Evolutionary conservation across 805 yeast species (phyloP).

Genomic region (Nematodospora valgi): DNA sequence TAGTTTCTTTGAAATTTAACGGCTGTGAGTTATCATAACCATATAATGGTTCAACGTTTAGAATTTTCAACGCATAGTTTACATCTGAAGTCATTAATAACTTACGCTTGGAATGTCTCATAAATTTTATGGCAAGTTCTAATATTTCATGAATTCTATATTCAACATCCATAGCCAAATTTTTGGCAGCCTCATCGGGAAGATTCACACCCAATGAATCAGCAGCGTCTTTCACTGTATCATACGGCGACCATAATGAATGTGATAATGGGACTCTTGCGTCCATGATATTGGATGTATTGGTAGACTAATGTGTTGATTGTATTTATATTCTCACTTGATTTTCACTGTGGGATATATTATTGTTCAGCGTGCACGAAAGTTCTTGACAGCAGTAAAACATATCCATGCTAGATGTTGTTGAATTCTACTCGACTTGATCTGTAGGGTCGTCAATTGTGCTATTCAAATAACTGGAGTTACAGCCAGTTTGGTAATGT

Average conservation of each 20-base stretch:
- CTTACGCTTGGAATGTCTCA: conserved; percentile 89
- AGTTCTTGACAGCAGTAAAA: too few species aligned
- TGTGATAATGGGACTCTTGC: conserved; percentile 66
- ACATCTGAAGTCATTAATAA: conserved; percentile 79
- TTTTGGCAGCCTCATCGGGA: conserved; percentile 90
- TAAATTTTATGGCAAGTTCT: conserved; percentile 93
- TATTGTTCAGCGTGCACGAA: too few species aligned
- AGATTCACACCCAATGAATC: conserved; percentile 82
- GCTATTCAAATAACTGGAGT: too few species aligned
- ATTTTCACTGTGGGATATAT: too few species aligned
- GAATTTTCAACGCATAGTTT: conserved; percentile 72
- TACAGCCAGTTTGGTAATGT: too few species aligned
- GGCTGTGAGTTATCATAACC: conserved; percentile 78
- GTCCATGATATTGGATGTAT: too few species aligned
- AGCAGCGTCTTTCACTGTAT: conserved; percentile 94
- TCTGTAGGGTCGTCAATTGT: too few species aligned
- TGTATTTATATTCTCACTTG: too few species aligned
- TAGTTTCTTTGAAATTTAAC: conserved; percentile 77
- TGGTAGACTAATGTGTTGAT: too few species aligned
- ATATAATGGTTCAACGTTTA: conserved; percentile 92
- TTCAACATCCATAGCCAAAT: conserved; percentile 98
- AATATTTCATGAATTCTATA: conserved; percentile 92
- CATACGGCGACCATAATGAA: conserved; percentile 96
- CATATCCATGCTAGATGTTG: too few species aligned
- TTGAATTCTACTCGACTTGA: too few species aligned